These are phyloP conservation scores for Echinosophora koreensis DNA, from an alignment of 306 rosid genomes.

Conservation along the genomic window DNA sequence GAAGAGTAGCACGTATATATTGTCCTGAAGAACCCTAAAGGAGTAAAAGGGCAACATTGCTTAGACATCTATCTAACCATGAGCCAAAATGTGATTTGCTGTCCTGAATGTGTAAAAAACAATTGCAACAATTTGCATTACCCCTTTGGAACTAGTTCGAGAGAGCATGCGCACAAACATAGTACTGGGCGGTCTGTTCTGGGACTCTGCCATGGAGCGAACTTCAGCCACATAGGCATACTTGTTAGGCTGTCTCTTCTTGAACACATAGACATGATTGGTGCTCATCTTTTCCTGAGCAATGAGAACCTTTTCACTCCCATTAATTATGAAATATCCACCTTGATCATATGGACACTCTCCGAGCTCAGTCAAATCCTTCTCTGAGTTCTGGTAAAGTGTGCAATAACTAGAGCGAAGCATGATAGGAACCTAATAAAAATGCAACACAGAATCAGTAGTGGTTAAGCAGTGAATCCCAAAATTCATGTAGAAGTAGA, in stretches of 20 bases:
- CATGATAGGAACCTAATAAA: constrained; percentile 90
- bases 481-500: neutral
- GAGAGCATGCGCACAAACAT: constrained; percentile 99
- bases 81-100: neutral
- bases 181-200: constrained; percentile 93
- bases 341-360: constrained; percentile 97
- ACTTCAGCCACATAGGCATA: constrained; percentile 62
- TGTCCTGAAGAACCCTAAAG: constrained; percentile 96
- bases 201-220: constrained; percentile 99
- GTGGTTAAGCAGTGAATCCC: neutral
- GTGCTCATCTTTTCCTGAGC: constrained; percentile 96
- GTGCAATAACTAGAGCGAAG: constrained; percentile 98
- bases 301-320: constrained; percentile 90
- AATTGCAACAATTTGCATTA: constrained; percentile 43
- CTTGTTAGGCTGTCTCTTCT: too few species aligned
- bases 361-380: constrained; percentile 92
- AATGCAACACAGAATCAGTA: neutral
- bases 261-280: constrained; percentile 36
- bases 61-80: too few species aligned
- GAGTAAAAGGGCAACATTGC: constrained; percentile 25
- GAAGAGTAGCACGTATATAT: constrained; percentile 91
- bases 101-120: neutral
- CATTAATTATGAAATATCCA: constrained; percentile 87
- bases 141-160: constrained; percentile 91
- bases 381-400: constrained; percentile 87